Conservation (phyloP, 148 eudicot genomes). For the Rhododendron griersonianum region DNA sequence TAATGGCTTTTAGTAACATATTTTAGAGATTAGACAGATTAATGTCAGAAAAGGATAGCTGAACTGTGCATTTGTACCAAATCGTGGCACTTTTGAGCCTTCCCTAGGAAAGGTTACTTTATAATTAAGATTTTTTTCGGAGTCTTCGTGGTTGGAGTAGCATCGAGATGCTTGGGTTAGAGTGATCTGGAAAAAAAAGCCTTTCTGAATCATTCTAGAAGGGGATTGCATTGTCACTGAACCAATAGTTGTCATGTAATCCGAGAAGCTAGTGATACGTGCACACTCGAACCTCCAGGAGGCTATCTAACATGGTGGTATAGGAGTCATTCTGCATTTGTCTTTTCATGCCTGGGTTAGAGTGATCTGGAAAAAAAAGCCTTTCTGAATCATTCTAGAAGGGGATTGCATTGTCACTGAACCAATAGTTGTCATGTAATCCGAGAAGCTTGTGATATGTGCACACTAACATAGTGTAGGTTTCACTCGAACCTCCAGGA, state of each 20-base stretch:
- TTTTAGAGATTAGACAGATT: neutral
- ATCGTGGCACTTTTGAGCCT: neutral
- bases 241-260: neutral
- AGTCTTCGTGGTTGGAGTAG: neutral
- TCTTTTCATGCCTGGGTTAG: neutral
- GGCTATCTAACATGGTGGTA: neutral
- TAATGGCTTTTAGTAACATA: slow-evolving; percentile 2
- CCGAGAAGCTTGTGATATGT: neutral
- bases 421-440: neutral
- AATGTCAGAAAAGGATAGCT: neutral
- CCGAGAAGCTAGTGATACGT: neutral
- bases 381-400: neutral
- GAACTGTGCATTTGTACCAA: neutral
- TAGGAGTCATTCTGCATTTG: neutral
- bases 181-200: neutral
- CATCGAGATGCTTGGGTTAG: neutral
- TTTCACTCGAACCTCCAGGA: neutral
- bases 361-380: neutral
- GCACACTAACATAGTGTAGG: neutral
- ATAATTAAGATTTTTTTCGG: neutral
- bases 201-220: neutral
- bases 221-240: neutral
- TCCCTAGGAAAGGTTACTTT: neutral
- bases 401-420: neutral
- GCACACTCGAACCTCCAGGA: neutral